Evolutionary conservation across 2,329 filamentous ascomycete species (phyloP), one percentile per base, ranked within the genome.

Genomic region (Alternaria triticina): DNA sequence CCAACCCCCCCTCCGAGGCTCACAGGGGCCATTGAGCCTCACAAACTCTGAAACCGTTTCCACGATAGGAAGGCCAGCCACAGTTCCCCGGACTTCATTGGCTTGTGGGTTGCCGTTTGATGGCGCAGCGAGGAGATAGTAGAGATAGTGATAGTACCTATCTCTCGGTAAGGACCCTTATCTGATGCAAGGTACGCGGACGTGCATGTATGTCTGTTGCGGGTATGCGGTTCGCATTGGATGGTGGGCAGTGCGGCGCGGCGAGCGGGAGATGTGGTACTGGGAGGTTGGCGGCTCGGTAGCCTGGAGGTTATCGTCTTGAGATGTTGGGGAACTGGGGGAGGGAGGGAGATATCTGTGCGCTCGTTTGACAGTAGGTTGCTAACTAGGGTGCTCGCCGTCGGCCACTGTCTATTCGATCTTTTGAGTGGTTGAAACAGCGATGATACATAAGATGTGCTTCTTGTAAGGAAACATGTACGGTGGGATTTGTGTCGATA

Each of bases 21-120:
- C 70, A 68, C 59, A 67, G 60, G 15, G 59, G 52, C 55, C 62
- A 61, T 57, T 61, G 49, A 62, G 60, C 60, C 58, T 57, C 54
- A 55, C 27, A 46, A 44, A 51, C 10, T 49, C 27, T 54, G 23
- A 40, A 40, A 33, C 49, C 40, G 61, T 11, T 27, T 70, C 56
- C 33, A 36, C 33, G 33, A 36, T 36, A 36, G 33, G 33, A 36
- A 36, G 33, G 33, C 33, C 33, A 36, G 33, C 33, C 33, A 36
- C 33, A 36, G 33, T 36, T 36, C 33, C 33, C 33, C 33, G 33
- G 33, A 36, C 33, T 36, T 36, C 33, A 36, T 36, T 36, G 33
- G 33, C 33, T 36, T 36, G 33, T 36, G 33, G 33, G 15, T 36
- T 36, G 33, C 33, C 33, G 33, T 36, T 36, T 36, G 15, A 36